phyloP scores from a whole-genome alignment of 2,329 filamentous ascomycete genomes.

The Coniochaeta ligniaria region DNA sequence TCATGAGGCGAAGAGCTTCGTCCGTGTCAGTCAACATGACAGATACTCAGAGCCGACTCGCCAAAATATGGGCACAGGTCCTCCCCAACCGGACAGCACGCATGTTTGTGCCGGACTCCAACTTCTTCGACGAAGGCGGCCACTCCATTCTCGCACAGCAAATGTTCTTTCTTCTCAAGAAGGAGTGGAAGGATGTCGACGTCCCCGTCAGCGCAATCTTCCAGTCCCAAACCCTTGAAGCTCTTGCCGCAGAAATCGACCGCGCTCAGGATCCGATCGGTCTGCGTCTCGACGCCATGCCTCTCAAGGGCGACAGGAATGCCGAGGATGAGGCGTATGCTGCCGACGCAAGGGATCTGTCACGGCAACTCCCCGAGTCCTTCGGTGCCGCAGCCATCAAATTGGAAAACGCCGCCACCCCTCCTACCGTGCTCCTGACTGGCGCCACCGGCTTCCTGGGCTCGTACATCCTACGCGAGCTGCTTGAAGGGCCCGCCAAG shows the following conservation, averaged over 20 bases:
- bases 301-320: not conserved
- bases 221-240: conserved; percentile 24
- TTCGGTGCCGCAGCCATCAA: not conserved
- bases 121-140: conserved; percentile 76
- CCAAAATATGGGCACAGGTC: conserved; percentile 64
- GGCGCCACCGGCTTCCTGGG: conserved; percentile 35
- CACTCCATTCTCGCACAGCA: conserved; percentile 77
- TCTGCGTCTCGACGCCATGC: not conserved
- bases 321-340: not conserved
- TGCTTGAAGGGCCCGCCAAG: conserved; percentile 24
- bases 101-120: conserved; percentile 49
- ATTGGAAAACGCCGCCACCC: not conserved
- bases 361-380: not conserved
- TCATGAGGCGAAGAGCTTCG: not conserved
- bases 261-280: conserved; percentile 6
- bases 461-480: conserved; percentile 24
- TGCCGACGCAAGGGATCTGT: not conserved
- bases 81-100: conserved; percentile 60
- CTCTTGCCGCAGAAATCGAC: conserved; percentile 27
- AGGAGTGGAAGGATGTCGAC: conserved; percentile 29
- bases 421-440: conserved; percentile 22
- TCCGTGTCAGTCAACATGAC: conserved; percentile 17
- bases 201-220: conserved; percentile 57
- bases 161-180: conserved; percentile 56
- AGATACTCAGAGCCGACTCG: conserved; percentile 59